A percentile compares a stretch with the other conserved stretches of the same genome.
phyloP scores from a whole-genome alignment of 2,329 filamentous ascomycete genomes.

The Nothophaeocryptopus gaeumannii region DNA sequence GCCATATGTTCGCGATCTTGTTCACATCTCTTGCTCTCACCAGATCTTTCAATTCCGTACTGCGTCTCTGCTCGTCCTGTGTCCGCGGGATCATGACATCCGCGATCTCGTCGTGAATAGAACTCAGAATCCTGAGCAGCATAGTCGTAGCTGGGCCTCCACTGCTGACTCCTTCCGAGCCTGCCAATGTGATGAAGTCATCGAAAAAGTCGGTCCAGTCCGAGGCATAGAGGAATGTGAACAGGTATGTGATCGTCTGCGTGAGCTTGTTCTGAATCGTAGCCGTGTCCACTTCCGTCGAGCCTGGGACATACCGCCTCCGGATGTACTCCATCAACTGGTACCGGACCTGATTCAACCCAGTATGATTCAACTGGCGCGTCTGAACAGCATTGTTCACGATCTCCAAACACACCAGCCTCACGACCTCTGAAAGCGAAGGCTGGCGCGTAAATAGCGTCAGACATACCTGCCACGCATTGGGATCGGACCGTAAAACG shows the following conservation, averaged over 20 bases:
- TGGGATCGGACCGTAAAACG: conserved; percentile 75
- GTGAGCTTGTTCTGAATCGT: conserved; percentile 95
- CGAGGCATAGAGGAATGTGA: conserved; percentile 78
- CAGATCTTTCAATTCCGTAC: conserved; percentile 86
- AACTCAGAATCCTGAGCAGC: conserved; percentile 82
- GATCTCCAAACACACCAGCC: conserved; percentile 85
- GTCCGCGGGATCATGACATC: conserved; percentile 82
- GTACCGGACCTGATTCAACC: conserved; percentile 73
- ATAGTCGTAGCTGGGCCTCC: conserved; percentile 75
- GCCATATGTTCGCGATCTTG: conserved; percentile 87
- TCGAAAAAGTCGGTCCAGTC: conserved; percentile 90
- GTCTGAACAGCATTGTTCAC: conserved; percentile 88
- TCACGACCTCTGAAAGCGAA: conserved; percentile 75
- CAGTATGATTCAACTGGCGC: conserved; percentile 69
- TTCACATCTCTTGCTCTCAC: conserved; percentile 82
- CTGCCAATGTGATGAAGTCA: conserved; percentile 77
- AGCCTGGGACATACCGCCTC: conserved; percentile 64
- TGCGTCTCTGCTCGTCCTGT: conserved; percentile 75
- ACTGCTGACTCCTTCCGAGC: conserved; percentile 50
- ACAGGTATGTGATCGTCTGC: conserved; percentile 91
- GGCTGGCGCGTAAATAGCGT: conserved; percentile 78
- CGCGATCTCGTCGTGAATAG: conserved; percentile 95
- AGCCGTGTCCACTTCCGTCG: conserved; percentile 62
- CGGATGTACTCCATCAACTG: conserved; percentile 77
- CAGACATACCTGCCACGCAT: conserved; percentile 88